Conservation (phyloP, 202 grass and related monocot species). For the Elaeis oleifera region DNA sequence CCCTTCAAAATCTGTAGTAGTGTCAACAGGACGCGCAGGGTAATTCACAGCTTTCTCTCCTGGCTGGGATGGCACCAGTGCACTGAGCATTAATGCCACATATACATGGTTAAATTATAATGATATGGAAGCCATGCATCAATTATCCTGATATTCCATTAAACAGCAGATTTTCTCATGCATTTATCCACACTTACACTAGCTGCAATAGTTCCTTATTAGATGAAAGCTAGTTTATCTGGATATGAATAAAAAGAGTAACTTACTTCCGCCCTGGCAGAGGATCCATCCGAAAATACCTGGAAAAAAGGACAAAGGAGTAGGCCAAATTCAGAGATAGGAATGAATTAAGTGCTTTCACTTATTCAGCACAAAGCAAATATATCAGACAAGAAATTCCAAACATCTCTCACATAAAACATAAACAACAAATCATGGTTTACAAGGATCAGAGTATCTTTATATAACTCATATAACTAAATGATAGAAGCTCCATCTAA, state of each 20-base stretch:
- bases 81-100: conserved; percentile 46
- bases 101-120: conserved; percentile 10
- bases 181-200: no score
- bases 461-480: no score
- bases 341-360: no score
- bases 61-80: conserved; percentile 66
- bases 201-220: no score
- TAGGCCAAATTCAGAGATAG: not conserved
- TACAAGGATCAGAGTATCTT: no score
- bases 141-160: not conserved
- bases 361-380: no score
- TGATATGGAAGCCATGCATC: not conserved
- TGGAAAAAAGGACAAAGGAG: conserved; percentile 27
- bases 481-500: no score
- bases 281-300: conserved; percentile 95
- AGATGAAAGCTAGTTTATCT: not conserved
- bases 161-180: no score
- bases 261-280: conserved; percentile 97
- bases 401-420: no score
- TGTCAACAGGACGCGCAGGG: conserved; percentile 88
- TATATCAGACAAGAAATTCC: no score
- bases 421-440: no score
- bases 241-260: not conserved
- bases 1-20: conserved; percentile 93
- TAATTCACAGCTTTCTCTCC: conserved; percentile 77